Base-by-base conservation (phyloP, 768 basidiomycete genomes). In the Suillus discolor region DNA sequence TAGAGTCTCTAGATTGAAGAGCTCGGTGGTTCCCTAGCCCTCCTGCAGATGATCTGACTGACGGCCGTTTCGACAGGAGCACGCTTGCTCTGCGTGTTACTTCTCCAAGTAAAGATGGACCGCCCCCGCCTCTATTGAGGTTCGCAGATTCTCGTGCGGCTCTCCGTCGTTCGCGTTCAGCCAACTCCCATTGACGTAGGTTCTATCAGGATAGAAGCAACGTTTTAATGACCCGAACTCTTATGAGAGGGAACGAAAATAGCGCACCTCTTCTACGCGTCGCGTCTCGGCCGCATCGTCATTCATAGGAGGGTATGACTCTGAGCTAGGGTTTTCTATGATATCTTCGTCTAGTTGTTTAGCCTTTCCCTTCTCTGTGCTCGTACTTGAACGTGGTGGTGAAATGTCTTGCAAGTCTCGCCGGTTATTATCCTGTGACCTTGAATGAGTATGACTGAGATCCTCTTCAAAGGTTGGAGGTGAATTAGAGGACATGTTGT, bases 101-200 rank as follows among this genome's bases (percentile, higher is more conserved):
- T 65, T 84, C 84, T 25, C 79, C 77, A 45, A 92, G 74, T n/a
- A 90, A 70, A 4, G 90, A 87, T 6, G 83, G 71, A 1, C 62
- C 45, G 28, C 59, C 16, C 9, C 25, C 57, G 7, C 51, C 25
- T 25, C 51, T 13, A 34, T 74, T 61, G 9, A 51, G 63, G 25
- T 71, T 72, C 3, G n/a, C 15, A 3, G 89, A 87, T 64, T 88
- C 89, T 63, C 93, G 84, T 4, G 85, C 88, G 42, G 85, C 83
- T 77, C 89, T 93, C 79, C 93, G 85, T 65, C 91, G 84, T 70
- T 87, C 88, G 23, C 90, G 84, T 72, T 94, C 93, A 47, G 87
- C 87, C 55, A 87, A 79, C 70, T 94, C 93, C 93, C 92, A 94
- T 51, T 84, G 84, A 69, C 84, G 82, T 34, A 95, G 81, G 66